Conservation (phyloP, 2,329 filamentous ascomycete genomes). For the Monosporascus sp. region DNA sequence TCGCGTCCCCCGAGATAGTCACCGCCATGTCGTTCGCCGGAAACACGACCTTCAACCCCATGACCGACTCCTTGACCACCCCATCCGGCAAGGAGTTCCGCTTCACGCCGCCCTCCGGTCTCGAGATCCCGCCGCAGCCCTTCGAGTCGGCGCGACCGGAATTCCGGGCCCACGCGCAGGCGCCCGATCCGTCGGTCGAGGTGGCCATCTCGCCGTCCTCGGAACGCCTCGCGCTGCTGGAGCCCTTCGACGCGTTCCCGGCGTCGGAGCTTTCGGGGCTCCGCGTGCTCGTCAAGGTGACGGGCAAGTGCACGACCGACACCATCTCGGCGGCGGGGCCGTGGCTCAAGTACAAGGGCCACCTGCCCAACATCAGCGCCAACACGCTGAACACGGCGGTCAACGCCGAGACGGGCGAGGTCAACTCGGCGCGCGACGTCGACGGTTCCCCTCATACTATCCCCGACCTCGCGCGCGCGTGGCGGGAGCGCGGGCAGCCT, state of each 20-base stretch:
- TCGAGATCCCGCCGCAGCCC: constrained; percentile 53
- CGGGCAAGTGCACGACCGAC: constrained; percentile 97
- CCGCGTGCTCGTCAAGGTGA: constrained; percentile 89
- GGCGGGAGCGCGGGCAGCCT: constrained; percentile 68
- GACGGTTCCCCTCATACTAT: constrained; percentile 72
- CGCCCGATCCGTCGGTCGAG: constrained; percentile 63
- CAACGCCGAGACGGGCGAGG: constrained; percentile 87
- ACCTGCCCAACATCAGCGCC: constrained; percentile 93
- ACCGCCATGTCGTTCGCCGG: constrained; percentile 94
- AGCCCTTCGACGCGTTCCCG: constrained; percentile 86
- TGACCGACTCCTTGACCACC: constrained; percentile 78
- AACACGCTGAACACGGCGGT: constrained; percentile 96
- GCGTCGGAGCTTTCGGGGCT: constrained; percentile 67
- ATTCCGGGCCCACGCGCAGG: constrained; percentile 65
- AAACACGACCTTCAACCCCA: constrained; percentile 89
- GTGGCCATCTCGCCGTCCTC: constrained; percentile 85
- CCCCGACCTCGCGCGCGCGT: constrained; percentile 78
- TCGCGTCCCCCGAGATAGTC: constrained; percentile 93
- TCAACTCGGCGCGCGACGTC: constrained; percentile 86
- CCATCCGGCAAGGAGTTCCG: constrained; percentile 77
- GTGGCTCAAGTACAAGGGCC: constrained; percentile 99
- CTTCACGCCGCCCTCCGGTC: constrained; percentile 74
- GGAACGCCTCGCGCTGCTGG: constrained; percentile 80
- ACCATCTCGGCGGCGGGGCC: constrained; percentile 96
- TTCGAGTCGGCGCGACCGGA: constrained; percentile 68